Conservation (phyloP, 371 early-diverging fungal genomes). For the Mucor sp. region DNA sequence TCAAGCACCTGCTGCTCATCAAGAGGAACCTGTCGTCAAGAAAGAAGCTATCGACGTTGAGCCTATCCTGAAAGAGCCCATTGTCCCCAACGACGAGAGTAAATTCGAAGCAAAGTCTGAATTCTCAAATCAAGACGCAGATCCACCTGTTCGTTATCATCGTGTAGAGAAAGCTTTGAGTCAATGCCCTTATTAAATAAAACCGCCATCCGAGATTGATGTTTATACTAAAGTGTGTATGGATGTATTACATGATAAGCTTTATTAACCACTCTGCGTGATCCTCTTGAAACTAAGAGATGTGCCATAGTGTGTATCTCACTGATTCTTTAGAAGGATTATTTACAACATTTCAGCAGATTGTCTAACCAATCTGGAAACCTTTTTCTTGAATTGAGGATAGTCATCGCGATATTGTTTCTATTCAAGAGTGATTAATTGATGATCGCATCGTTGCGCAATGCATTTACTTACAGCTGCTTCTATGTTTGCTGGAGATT, state of each 20-base stretch:
- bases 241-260: background rate
- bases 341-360: conserved; percentile 48
- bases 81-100: background rate
- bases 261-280: background rate
- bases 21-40: background rate
- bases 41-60: background rate
- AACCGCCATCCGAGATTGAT: background rate
- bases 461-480: conserved; percentile 69
- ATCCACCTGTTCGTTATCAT: background rate
- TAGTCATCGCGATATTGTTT: conserved; percentile 75
- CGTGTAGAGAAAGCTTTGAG: background rate
- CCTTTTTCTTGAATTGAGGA: conserved; percentile 74
- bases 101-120: background rate
- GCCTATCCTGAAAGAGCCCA: background rate
- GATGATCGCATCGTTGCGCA: background rate
- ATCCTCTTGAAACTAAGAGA: too few species aligned
- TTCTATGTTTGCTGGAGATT: conserved; percentile 92
- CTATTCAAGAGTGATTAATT: conserved; percentile 32
- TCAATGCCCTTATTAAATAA: background rate
- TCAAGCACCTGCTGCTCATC: background rate
- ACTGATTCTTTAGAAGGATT: background rate
- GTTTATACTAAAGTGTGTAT: too few species aligned
- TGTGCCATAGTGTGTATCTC: too few species aligned
- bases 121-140: background rate
- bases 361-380: conserved; percentile 69